phyloP scores from a whole-genome alignment of 164 flowering plant species.

The Echeveria elegans region DNA sequence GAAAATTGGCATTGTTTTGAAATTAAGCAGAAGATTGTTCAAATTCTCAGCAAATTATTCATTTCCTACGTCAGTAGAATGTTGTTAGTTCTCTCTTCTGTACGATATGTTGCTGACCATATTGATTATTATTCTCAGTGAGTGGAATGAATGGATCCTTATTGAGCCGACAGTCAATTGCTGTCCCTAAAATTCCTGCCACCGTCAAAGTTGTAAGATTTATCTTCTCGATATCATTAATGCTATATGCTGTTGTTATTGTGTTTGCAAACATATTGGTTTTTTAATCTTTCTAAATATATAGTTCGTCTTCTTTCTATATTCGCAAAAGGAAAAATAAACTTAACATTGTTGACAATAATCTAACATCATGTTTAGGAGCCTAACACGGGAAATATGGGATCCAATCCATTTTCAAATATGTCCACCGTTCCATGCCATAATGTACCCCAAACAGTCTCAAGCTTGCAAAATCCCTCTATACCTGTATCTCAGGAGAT shows the following conservation, averaged over 20 bases:
- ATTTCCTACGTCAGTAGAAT: neutral
- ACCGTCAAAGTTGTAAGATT: slow-evolving; percentile 83
- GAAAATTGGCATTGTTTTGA: neutral
- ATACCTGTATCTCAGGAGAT: slow-evolving; percentile 55
- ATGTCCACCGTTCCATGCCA: neutral
- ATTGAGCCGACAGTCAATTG: slow-evolving; percentile 49
- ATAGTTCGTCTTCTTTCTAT: too few species aligned
- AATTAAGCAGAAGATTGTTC: neutral
- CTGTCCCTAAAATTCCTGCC: slow-evolving; percentile 48
- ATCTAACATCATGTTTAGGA: neutral
- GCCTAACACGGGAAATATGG: neutral
- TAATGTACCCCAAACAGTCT: neutral
- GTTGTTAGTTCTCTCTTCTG: slow-evolving; percentile 3
- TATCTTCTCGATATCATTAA: neutral
- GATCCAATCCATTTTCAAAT: neutral
- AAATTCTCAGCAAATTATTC: neutral
- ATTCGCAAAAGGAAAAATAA: too few species aligned
- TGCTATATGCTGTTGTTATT: neutral
- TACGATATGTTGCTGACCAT: slow-evolving; percentile 11
- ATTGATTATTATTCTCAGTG: slow-evolving; percentile 25
- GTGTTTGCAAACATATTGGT: neutral
- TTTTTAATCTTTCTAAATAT: too few species aligned
- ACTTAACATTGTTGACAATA: neutral
- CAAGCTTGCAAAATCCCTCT: neutral
- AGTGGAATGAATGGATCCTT: slow-evolving; percentile 76